Evolutionary conservation across 2,329 filamentous ascomycete species (phyloP), one percentile per base, ranked within the genome.

Genomic region (Ilyonectria robusta): DNA sequence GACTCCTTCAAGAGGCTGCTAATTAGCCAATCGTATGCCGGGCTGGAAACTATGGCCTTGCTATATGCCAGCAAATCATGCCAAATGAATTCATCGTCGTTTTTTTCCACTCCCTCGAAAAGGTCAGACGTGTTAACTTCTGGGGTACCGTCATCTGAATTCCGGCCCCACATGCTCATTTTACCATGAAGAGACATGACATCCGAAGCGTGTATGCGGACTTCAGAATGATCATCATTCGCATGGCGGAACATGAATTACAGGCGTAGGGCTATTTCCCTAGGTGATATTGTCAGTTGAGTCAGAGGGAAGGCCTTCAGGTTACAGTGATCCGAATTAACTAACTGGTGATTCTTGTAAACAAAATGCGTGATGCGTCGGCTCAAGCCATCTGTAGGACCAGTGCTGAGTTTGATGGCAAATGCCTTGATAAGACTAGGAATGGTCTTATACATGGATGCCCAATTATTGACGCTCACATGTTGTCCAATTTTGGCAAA

Each of bases 1-100:
- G 42, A 40, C 19, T 48, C 23, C 37, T 42, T 47, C 15, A 47
- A 3, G 10, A 62, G 29, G 9, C 11, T 62, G 5, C 15, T 9
- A 4, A 62, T 50, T 3, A 62, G 29, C 59, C 59, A 50, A 9
- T 47, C 33, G 51, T 55, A 62, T 35, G 59, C 58, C 6, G 8
- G 3, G 11, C 58, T 60, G 6, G 46, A 50, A 19, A 51, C 2
- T n/a, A 60, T 60, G 4, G 33, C 17, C 17, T 42, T 29, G 11
- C 17, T 50, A 21, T 60, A 60, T 19, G 4, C 6, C 15, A 37
- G 31, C 1, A 53, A 2, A 9, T 44, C 47, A 13, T 59, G 46
- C 2, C 21, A 10, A 19, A 19, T 19, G 3, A 26, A 35, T 8
- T 53, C 47, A 10, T 60, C 31, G 11, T 44, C 29, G 8, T 51